These are phyloP conservation scores for Phaeosphaeria sp. DNA, from an alignment of 2,329 filamentous ascomycete genomes.

Conservation along the genomic window DNA sequence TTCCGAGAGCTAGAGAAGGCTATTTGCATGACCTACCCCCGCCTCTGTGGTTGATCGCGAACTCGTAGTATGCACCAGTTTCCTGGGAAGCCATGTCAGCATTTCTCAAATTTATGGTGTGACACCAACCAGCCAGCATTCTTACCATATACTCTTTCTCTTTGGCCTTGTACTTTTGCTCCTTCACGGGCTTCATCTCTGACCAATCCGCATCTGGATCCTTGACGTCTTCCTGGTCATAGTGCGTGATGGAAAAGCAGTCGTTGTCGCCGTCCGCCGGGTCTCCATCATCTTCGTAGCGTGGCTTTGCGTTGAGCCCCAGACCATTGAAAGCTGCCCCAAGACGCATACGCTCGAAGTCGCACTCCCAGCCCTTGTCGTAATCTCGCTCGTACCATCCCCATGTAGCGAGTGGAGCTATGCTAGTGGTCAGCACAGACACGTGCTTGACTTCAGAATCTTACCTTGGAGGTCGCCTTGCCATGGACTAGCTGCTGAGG, in stretches of 20 bases:
- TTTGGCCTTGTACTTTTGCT: conserved; percentile 22
- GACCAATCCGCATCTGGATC: conserved; percentile 1
- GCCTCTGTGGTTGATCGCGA: conserved; percentile 18
- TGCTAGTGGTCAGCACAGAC: background rate
- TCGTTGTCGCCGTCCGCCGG: conserved; percentile 11
- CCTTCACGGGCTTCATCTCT: background rate
- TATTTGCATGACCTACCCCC: conserved; percentile 7
- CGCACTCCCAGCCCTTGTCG: conserved; percentile 6
- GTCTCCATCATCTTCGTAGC: conserved; percentile 4
- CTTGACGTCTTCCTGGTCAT: conserved; percentile 6
- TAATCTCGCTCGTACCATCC: conserved; percentile 12
- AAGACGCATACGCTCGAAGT: conserved; percentile 10
- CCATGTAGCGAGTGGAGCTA: conserved; percentile 18
- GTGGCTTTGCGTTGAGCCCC: conserved; percentile 12
- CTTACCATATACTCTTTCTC: conserved; percentile 19
- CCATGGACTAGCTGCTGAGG: conserved; percentile 10
- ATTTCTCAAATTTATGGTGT: too few species aligned
- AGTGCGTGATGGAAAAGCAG: conserved; percentile 14
- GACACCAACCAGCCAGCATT: background rate
- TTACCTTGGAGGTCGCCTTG: conserved; percentile 11
- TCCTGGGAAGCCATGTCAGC: conserved; percentile 5
- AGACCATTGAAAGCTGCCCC: conserved; percentile 9
- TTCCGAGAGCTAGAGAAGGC: too few species aligned
- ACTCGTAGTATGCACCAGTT: conserved; percentile 22
- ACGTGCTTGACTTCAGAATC: background rate